These are phyloP conservation scores for Capronia americana DNA, from an alignment of 2,329 filamentous ascomycete species.

Conservation along the genomic window DNA sequence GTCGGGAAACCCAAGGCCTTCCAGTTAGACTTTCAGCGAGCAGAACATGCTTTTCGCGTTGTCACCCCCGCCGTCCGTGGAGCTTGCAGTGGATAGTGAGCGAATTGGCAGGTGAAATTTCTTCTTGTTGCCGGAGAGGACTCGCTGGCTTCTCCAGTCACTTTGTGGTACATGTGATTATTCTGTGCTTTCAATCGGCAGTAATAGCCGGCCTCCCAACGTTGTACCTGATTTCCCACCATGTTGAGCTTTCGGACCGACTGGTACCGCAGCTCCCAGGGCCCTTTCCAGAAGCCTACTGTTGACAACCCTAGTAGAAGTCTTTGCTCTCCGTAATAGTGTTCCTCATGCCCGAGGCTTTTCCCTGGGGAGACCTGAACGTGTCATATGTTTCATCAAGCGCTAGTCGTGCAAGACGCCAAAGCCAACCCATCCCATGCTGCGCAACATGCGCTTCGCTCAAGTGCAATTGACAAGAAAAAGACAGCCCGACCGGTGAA, in stretches of 20 bases:
- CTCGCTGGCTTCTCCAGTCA: slow-evolving; percentile 10
- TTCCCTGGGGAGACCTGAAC: slow-evolving; percentile 15
- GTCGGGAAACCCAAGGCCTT: neutral
- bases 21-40: neutral
- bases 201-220: slow-evolving; percentile 14
- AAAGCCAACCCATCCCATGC: slow-evolving; percentile 25
- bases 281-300: slow-evolving; percentile 4
- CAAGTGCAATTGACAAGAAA: slow-evolving; percentile 29
- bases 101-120: neutral
- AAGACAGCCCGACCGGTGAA: slow-evolving; percentile 7
- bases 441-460: slow-evolving; percentile 24
- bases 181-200: slow-evolving; percentile 15
- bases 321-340: slow-evolving; percentile 9
- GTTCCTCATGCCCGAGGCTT: slow-evolving; percentile 15
- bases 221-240: slow-evolving; percentile 15
- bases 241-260: slow-evolving; percentile 6
- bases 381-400: slow-evolving; percentile 19
- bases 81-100: neutral
- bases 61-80: neutral
- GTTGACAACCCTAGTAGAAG: slow-evolving; percentile 12
- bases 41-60: neutral
- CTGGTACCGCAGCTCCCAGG: slow-evolving; percentile 9
- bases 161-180: slow-evolving; percentile 19
- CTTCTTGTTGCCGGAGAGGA: slow-evolving; percentile 4
- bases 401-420: slow-evolving; percentile 18